Base-by-base conservation (phyloP, 495 filamentous ascomycete species). In the Aspergillus taichungensis region DNA sequence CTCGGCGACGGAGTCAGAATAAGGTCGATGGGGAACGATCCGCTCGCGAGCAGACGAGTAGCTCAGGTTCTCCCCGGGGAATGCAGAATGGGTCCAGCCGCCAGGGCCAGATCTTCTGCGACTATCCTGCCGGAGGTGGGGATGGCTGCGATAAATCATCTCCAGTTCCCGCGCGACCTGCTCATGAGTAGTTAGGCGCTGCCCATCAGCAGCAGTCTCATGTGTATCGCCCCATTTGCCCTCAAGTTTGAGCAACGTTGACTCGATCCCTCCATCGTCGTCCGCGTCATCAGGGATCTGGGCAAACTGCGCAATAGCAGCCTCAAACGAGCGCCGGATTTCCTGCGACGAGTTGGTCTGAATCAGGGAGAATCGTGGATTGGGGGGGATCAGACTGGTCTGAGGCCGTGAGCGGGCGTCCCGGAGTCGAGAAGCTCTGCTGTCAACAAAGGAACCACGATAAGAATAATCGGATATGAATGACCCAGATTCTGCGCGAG, bases 201-300 rank as follows among this genome's bases (percentile, higher is more conserved):
- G 30, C 9, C 40, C 18, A 6, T 40, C 51, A 3, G 12, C 7
- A 33, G 47, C 43, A 8, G 42, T 27, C 8, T 43, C 31, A 12
- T 47, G 30, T 13, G 42, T 37, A 1, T 42, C 50, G 37, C 45
- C 50, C 63, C 79, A 94, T 54, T 84, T 89, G 6, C 92, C 92
- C 69, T 99, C 94, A 4, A 99, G 75, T 54, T 96, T 97, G 49
- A 91, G 65, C 49, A 99, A 57, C 6, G 92, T 88, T 10, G 90
- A 88, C 57, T 96, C 92, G 39, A 96, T 77, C 13, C 91, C 90
- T n/a, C 90, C 91, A 61, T 92, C 88, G 43, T 87, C 85, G 47
- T 24, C 18, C 18, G 4, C 4, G 18, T 91, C 86, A 59, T 99
- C 94, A 0, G 90, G 88, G 14, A 98, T 85, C 45, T 84, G 79